These are phyloP conservation scores for Macrophomina phaseolina DNA, from an alignment of 2,329 filamentous ascomycete species.

Conservation along the genomic window DNA sequence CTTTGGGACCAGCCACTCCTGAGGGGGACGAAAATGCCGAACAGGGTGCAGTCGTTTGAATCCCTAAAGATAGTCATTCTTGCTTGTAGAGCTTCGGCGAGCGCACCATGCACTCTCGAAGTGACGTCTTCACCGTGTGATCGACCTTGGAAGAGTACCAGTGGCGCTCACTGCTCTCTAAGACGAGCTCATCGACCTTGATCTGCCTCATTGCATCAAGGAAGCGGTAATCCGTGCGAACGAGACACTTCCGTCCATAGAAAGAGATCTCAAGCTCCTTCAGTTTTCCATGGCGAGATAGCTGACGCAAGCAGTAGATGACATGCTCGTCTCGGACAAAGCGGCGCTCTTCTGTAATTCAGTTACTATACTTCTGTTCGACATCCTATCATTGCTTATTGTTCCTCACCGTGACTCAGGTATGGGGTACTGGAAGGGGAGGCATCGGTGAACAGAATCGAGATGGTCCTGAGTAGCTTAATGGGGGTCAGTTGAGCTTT, in stretches of 20 bases:
- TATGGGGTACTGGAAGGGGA: slow-evolving; percentile 48
- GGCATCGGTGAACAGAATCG: slow-evolving; percentile 54
- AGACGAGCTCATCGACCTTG: slow-evolving; percentile 50
- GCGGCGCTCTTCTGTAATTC: slow-evolving; percentile 51
- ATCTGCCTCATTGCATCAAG: slow-evolving; percentile 52
- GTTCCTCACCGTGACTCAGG: slow-evolving; percentile 33
- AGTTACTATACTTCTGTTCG: background rate
- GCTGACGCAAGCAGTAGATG: slow-evolving; percentile 51
- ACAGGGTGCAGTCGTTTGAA: background rate
- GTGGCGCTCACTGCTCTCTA: slow-evolving; percentile 31
- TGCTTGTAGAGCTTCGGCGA: slow-evolving; percentile 43
- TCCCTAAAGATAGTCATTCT: background rate
- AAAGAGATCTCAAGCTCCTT: slow-evolving; percentile 51
- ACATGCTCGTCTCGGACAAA: slow-evolving; percentile 56
- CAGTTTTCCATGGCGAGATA: slow-evolving; percentile 49
- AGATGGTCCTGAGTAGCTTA: slow-evolving; percentile 51
- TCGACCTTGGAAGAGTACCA: slow-evolving; percentile 42
- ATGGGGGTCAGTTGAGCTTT: too few species aligned
- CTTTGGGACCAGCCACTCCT: background rate
- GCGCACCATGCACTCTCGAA: slow-evolving; percentile 44
- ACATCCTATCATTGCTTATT: background rate
- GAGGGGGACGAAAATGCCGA: too few species aligned
- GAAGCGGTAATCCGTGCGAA: slow-evolving; percentile 49
- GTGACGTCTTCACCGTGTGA: slow-evolving; percentile 36
- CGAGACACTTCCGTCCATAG: slow-evolving; percentile 46